A percentile compares a stretch with the other conserved stretches of the same genome.
These are phyloP conservation scores for Huiozyma naganishii DNA, from an alignment of 805 yeast genomes.

Conservation along the genomic window DNA sequence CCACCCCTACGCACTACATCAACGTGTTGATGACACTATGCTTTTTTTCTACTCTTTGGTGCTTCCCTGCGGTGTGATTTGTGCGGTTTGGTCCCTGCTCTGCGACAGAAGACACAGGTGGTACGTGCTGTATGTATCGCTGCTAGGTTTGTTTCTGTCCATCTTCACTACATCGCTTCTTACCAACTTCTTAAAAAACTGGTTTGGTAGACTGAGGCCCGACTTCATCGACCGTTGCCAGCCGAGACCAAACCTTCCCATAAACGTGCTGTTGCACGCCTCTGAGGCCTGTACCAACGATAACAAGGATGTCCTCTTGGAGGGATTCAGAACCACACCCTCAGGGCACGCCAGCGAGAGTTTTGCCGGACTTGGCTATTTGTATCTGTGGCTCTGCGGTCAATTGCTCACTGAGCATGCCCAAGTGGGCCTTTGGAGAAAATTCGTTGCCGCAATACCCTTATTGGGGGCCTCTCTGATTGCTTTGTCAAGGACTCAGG, in stretches of 20 bases:
- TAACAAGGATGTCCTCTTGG: constrained; percentile 35
- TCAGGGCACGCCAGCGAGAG: constrained; percentile 71
- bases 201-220: constrained; percentile 87
- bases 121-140: constrained; percentile 51
- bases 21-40: constrained; percentile 51
- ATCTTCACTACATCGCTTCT: constrained; percentile 48
- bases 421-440: constrained; percentile 53
- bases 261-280: constrained; percentile 44
- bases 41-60: constrained; percentile 45
- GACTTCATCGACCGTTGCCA: constrained; percentile 81
- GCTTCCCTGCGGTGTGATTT: constrained; percentile 38
- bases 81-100: constrained; percentile 23
- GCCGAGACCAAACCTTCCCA: constrained; percentile 52
- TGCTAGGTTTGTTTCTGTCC: constrained; percentile 55
- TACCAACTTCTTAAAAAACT: constrained; percentile 67
- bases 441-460: constrained; percentile 43
- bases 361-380: constrained; percentile 56
- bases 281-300: constrained; percentile 55
- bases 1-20: constrained; percentile 70
- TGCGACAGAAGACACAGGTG: constrained; percentile 41
- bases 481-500: constrained; percentile 81
- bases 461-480: constrained; percentile 58
- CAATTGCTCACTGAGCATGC: constrained; percentile 44
- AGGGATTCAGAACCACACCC: constrained; percentile 76
- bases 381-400: constrained; percentile 56